Evolutionary conservation across 495 filamentous ascomycete genomes (phyloP).

Genomic region (Daldinia loculata): DNA sequence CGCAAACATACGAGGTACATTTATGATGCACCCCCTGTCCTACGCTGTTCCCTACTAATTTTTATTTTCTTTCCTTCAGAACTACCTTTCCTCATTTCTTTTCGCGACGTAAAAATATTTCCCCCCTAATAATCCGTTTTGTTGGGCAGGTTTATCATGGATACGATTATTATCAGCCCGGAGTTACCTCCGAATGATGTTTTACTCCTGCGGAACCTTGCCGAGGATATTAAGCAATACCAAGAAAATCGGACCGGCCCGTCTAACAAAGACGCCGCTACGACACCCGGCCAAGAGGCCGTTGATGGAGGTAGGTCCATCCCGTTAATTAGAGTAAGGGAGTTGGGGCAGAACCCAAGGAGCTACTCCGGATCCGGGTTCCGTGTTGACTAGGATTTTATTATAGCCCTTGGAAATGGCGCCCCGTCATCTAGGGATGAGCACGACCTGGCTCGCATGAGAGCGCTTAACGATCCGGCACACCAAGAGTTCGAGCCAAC

Average conservation of each 20-base stretch:
- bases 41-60: constrained; percentile 15
- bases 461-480: constrained; percentile 62
- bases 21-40: constrained; percentile 30
- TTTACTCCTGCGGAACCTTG: constrained; percentile 59
- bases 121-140: constrained; percentile 6
- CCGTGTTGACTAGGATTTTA: constrained; percentile 28
- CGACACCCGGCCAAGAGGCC: constrained; percentile 32
- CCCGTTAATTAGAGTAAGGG: constrained; percentile 22
- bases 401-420: constrained; percentile 17
- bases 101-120: constrained; percentile 5
- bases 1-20: neutral
- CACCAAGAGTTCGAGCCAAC: constrained; percentile 50
- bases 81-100: constrained; percentile 6
- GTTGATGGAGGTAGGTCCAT: constrained; percentile 31
- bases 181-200: constrained; percentile 60
- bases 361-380: constrained; percentile 9
- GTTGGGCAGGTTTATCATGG: constrained; percentile 39
- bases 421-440: constrained; percentile 32
- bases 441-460: constrained; percentile 52
- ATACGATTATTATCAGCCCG: constrained; percentile 51
- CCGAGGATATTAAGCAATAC: constrained; percentile 46
- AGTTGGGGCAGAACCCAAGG: constrained; percentile 19
- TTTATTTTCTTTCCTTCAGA: neutral
- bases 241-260: constrained; percentile 13
- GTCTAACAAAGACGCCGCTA: constrained; percentile 3